Evolutionary conservation across 305 asterid genomes (phyloP), one percentile per base, ranked within the genome.

Genomic region (Plantago lanceolata): DNA sequence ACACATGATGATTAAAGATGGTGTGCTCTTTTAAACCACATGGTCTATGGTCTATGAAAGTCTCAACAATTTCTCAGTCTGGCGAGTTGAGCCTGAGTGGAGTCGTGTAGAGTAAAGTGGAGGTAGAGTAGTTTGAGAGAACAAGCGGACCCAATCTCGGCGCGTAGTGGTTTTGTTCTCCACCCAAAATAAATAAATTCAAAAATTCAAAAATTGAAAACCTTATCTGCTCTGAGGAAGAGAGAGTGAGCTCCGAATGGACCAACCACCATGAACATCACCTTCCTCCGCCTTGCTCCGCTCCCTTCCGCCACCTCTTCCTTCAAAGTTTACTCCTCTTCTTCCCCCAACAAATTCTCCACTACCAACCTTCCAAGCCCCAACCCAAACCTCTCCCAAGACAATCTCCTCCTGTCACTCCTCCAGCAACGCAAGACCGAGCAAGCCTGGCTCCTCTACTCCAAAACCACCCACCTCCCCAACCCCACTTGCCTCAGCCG

Each of bases 401-500:
- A 92, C 64, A 75, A 77, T 7, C 19, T 61, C 35, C 94, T 89
- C 51, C 79, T 92, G 60, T 69, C 85, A 1, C 95, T 89, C 65
- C 87, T 92, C 33, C 93, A 79, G 59, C 85, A 84, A 19, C 69
- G 94, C 26, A 85, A 84, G 65, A 92, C 97, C 1, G 98, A 92
- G 69, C 88, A 85, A 19, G 96, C 98, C 5, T 92, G 97, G 98
- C 47, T 72, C 8, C 53, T 76, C 15, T 92, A 89, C 82, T 71
- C 82, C 37, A 79, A 76, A 59, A 79, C 71, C 65, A 50, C 79
- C 21, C 72, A 76, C 6, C 90, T 92, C 35, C 96, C 97, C 1
- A 83, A 77, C 58, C 70, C 95, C 54, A 88, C 90, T n/a, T 89
- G 97, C 81, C 95, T 89, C 56, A 92, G 97, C 83, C 95, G 98